phyloP scores from a whole-genome alignment of 495 filamentous ascomycete species.

The Aspergillus homomorphus region DNA sequence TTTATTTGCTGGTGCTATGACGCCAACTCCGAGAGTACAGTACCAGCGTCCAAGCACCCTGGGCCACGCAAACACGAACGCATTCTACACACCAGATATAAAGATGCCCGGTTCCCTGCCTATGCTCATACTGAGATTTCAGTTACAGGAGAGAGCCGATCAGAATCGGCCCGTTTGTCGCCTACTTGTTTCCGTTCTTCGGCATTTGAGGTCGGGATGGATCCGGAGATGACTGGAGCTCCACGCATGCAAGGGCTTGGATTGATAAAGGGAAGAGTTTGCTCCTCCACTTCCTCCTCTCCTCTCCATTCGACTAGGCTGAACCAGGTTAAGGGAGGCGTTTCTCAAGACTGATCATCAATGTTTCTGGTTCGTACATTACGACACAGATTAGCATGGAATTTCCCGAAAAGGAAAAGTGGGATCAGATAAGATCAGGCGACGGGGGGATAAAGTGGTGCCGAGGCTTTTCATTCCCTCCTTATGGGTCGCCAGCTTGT shows the following conservation, averaged over 20 bases:
- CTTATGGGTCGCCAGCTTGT: no score
- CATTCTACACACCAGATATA: not conserved
- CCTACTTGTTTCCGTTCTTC: not conserved
- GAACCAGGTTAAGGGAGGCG: conserved; percentile 3
- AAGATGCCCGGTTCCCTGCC: no score
- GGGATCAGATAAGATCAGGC: conserved; percentile 30
- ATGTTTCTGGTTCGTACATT: conserved; percentile 10
- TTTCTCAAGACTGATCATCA: not conserved
- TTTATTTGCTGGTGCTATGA: no score
- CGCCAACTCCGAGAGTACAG: no score
- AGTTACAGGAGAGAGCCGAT: not conserved
- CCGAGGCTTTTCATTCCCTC: conserved; percentile 4
- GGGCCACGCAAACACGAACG: no score
- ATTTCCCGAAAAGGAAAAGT: conserved; percentile 14
- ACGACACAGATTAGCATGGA: conserved; percentile 10
- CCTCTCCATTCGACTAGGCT: conserved; percentile 1
- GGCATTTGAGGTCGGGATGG: not conserved
- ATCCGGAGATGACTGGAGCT: not conserved
- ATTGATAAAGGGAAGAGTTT: conserved; percentile 6
- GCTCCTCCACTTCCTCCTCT: not conserved
- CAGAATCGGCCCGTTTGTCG: not conserved
- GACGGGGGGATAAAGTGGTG: conserved; percentile 12
- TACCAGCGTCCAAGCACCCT: no score
- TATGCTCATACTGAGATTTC: no score
- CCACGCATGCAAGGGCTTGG: not conserved